A percentile compares a stretch with the other conserved stretches of the same genome.
Conservation (phyloP, 2,329 filamentous ascomycete genomes). For the Fusarium zealandicum region DNA sequence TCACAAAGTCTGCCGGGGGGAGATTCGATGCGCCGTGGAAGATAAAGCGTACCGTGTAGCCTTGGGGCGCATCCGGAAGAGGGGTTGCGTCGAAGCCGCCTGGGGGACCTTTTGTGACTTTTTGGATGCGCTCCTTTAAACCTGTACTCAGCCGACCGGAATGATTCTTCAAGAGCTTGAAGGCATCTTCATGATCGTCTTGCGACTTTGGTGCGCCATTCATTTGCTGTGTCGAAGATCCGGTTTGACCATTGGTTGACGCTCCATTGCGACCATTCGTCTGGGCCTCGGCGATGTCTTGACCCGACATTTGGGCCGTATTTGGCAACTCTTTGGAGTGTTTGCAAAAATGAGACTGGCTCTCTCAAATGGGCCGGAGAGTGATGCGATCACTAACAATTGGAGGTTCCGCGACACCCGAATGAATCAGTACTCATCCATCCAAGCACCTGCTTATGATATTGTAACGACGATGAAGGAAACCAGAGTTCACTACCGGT, state of each 20-base stretch:
- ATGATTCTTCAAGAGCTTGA: constrained; percentile 15
- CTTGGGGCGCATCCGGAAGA: constrained; percentile 74
- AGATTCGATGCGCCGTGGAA: constrained; percentile 84
- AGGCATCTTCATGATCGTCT: constrained; percentile 17
- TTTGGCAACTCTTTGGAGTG: neutral
- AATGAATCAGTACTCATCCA: neutral
- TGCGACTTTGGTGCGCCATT: neutral
- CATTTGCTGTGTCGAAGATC: constrained; percentile 7
- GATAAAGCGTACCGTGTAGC: constrained; percentile 85
- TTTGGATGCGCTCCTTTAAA: constrained; percentile 39
- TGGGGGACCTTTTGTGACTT: constrained; percentile 57
- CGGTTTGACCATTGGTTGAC: constrained; percentile 8
- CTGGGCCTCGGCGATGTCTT: constrained; percentile 21
- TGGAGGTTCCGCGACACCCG: constrained; percentile 8
- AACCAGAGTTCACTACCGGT: constrained; percentile 11
- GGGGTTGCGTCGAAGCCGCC: constrained; percentile 85
- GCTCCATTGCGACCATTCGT: constrained; percentile 19
- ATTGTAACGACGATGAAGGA: constrained; percentile 6
- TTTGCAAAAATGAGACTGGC: constrained; percentile 6
- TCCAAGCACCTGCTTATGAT: constrained; percentile 2
- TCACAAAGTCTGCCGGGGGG: constrained; percentile 80
- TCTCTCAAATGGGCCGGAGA: constrained; percentile 12
- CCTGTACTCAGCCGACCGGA: constrained; percentile 23
- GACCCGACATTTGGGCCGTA: constrained; percentile 25
- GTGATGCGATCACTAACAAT: neutral